Percentiles rank a stretch among this genome's conserved stretches.
These are phyloP conservation scores for Pochonia chlamydosporia DNA, from an alignment of 2,329 filamentous ascomycete species.

Conservation along the genomic window DNA sequence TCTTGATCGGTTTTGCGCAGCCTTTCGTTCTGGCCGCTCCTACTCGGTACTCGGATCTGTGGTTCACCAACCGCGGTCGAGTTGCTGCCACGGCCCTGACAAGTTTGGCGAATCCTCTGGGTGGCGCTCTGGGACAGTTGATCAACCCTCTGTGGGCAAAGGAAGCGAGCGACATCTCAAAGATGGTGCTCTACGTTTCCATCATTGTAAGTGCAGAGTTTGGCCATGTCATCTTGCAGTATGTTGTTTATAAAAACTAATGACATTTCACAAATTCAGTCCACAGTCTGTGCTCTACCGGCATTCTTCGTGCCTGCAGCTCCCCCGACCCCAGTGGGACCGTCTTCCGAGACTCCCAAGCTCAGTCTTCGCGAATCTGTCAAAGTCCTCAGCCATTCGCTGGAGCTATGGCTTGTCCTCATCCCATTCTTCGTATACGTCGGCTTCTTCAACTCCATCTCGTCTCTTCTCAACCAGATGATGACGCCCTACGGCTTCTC, in stretches of 20 bases:
- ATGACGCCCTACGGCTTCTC: conserved; percentile 78
- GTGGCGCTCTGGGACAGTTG: conserved; percentile 81
- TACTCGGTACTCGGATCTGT: conserved; percentile 85
- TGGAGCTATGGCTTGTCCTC: conserved; percentile 75
- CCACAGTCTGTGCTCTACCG: conserved; percentile 54
- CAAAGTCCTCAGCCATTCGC: conserved; percentile 46
- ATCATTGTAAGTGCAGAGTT: conserved; percentile 76
- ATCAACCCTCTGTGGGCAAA: conserved; percentile 74
- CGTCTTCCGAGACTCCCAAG: conserved; percentile 58
- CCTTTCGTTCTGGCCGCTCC: conserved; percentile 88
- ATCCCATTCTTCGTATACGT: conserved; percentile 81
- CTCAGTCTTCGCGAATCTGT: conserved; percentile 45
- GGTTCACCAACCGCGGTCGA: conserved; percentile 82
- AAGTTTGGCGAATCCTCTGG: conserved; percentile 83
- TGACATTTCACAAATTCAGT: too few species aligned
- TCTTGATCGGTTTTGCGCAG: conserved; percentile 82
- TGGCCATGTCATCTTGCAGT: too few species aligned
- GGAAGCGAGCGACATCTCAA: conserved; percentile 59
- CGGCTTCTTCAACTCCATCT: conserved; percentile 89
- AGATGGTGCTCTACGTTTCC: conserved; percentile 78
- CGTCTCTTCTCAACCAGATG: conserved; percentile 84
- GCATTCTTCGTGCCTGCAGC: conserved; percentile 73
- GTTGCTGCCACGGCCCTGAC: conserved; percentile 83
- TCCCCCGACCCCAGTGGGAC: conserved; percentile 72
- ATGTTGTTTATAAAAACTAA: too few species aligned